These are phyloP conservation scores for Sarcodon sp. DNA, from an alignment of 768 basidiomycete species.

Conservation along the genomic window DNA sequence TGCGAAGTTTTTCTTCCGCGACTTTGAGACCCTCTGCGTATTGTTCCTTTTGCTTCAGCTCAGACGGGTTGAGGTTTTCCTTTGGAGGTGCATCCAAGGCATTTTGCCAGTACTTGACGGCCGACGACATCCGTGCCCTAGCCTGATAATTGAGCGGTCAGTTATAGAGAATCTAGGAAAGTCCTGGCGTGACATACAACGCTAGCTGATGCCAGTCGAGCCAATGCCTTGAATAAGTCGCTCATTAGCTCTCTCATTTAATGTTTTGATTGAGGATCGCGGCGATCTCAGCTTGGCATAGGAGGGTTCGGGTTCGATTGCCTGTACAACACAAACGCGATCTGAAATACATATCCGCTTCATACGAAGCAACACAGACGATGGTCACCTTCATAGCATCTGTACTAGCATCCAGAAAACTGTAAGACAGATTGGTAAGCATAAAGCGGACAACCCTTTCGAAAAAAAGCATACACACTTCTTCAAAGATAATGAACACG, in stretches of 20 bases:
- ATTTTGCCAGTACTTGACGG: conserved; percentile 11
- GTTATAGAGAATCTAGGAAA: too few species aligned
- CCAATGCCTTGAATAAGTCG: conserved; percentile 19
- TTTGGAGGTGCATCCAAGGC: conserved; percentile 18
- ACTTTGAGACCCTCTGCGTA: conserved; percentile 17
- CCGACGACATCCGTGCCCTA: neutral
- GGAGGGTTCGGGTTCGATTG: conserved; percentile 23
- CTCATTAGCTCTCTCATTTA: too few species aligned
- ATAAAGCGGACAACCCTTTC: too few species aligned
- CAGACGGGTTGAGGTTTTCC: conserved; percentile 15
- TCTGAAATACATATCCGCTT: neutral
- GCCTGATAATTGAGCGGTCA: too few species aligned
- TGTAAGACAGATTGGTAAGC: neutral
- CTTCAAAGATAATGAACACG: conserved; percentile 22
- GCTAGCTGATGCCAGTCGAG: conserved; percentile 20
- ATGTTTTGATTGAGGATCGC: too few species aligned
- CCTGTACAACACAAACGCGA: conserved; percentile 12
- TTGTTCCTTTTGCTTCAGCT: conserved; percentile 22
- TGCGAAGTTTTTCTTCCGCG: conserved; percentile 6
- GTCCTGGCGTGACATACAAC: too few species aligned
- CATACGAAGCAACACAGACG: neutral
- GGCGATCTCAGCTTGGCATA: conserved; percentile 15
- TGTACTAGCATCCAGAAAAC: conserved; percentile 6
- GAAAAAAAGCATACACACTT: conserved; percentile 13
- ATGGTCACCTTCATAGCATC: conserved; percentile 5